A percentile compares a stretch with the other conserved stretches of the same genome.
phyloP scores from a whole-genome alignment of 768 basidiomycete genomes.

The Gloeophyllum trabeum region DNA sequence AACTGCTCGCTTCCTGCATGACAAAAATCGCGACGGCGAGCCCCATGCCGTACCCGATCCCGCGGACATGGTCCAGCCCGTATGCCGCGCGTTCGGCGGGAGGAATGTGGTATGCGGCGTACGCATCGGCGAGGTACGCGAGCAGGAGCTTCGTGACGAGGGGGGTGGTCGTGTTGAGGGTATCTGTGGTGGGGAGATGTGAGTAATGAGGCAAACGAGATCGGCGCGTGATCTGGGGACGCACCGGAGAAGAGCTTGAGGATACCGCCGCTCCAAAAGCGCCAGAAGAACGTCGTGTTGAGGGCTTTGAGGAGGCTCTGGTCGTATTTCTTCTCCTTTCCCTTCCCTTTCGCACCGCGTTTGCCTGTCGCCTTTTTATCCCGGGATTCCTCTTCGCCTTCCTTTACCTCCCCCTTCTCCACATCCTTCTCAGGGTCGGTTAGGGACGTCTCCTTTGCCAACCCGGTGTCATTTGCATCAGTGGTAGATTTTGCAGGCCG shows the following conservation, averaged over 20 bases:
- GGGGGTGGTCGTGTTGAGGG: slow-evolving; percentile 13
- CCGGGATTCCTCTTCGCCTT: neutral
- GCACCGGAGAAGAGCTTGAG: slow-evolving; percentile 7
- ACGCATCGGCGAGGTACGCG: slow-evolving; percentile 14
- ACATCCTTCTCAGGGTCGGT: too few relatives aligned
- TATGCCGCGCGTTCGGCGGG: slow-evolving; percentile 1
- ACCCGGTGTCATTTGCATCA: neutral
- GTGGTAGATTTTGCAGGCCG: neutral
- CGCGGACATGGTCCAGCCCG: slow-evolving; percentile 7
- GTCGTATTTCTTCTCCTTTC: slow-evolving; percentile 3
- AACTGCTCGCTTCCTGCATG: slow-evolving; percentile 18
- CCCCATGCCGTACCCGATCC: slow-evolving; percentile 20
- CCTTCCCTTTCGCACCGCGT: neutral
- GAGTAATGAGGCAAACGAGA: neutral
- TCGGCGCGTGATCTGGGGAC: neutral
- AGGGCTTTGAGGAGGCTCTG: slow-evolving; percentile 10
- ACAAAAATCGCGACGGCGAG: slow-evolving; percentile 17
- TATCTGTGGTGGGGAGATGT: slow-evolving; percentile 3
- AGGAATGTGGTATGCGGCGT: neutral
- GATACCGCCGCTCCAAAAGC: slow-evolving; percentile 11
- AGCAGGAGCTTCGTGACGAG: slow-evolving; percentile 18
- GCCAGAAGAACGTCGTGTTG: slow-evolving; percentile 11
- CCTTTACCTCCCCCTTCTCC: neutral
- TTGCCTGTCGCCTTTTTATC: neutral
- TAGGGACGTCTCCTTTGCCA: too few relatives aligned